phyloP scores from a whole-genome alignment of 2,329 filamentous ascomycete species.

The Ramichloridium luteum region DNA sequence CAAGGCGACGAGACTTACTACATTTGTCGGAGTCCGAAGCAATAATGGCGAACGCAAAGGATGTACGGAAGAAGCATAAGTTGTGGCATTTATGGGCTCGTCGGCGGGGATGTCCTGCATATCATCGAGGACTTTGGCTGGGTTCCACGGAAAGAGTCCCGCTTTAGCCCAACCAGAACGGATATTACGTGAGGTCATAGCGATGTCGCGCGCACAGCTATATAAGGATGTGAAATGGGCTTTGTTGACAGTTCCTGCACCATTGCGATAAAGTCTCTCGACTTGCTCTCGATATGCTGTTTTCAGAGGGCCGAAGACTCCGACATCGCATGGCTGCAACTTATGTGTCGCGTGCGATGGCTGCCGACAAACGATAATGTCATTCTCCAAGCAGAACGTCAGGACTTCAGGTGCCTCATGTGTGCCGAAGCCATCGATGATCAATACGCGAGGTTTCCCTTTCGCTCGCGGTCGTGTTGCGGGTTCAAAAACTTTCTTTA shows the following conservation, averaged over 20 bases:
- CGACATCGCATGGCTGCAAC: constrained; percentile 20
- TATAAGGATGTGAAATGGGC: constrained; percentile 13
- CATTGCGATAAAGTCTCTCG: constrained; percentile 7
- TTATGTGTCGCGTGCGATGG: constrained; percentile 19
- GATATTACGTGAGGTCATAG: constrained; percentile 16
- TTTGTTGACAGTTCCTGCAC: constrained; percentile 6
- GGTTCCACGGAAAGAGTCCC: constrained; percentile 18
- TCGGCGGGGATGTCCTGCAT: too few relatives aligned
- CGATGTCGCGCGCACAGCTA: constrained; percentile 16
- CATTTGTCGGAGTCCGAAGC: too few relatives aligned
- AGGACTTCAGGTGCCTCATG: constrained; percentile 24
- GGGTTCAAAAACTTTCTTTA: constrained; percentile 26
- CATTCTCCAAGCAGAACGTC: constrained; percentile 21
- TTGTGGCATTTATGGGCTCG: too few relatives aligned
- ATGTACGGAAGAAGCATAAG: too few relatives aligned
- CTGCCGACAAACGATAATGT: constrained; percentile 25
- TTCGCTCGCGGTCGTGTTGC: constrained; percentile 23
- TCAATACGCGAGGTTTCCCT: constrained; percentile 24
- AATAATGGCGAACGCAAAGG: too few relatives aligned
- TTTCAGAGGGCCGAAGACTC: constrained; percentile 7
- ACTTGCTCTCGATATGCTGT: constrained; percentile 10
- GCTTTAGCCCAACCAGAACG: constrained; percentile 14
- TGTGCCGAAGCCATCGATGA: constrained; percentile 27
- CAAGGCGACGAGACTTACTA: too few relatives aligned
- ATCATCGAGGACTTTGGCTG: constrained; percentile 9